Evolutionary conservation across 306 rosid species (phyloP), one percentile per base, ranked within the genome.

Genomic region (Acacia confusa): DNA sequence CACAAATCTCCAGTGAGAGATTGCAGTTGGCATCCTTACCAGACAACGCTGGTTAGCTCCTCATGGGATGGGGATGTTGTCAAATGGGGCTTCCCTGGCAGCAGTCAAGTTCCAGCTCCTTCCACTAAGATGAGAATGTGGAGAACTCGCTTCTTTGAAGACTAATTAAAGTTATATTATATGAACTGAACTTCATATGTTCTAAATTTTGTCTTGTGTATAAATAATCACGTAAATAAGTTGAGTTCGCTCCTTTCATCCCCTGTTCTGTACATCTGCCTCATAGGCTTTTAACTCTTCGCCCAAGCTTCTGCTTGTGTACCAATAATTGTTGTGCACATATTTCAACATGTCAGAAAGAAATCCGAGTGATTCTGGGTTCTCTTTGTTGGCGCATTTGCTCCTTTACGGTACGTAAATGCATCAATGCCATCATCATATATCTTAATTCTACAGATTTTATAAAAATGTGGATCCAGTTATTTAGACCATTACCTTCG

Each of bases 11-110:
- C 97, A 12, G 98, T 92, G 30, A 90, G 99, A 85, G 99, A 95
- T 70, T 95, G 99, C 84, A 92, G 97, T 78, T 95, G 99, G 99
- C 99, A 95, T 84, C 99, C 99, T 9, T 79, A 78, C 72, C 88
- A 89, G 71, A 90, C 92, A 2, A 90, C 80, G 90, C 94, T 93
- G 14, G 92, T 92, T 58, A 95, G 99, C 87, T 92, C 99, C 50
- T 93, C 96, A 11, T 95, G 99, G 98, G 98, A 95, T 74, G 99
- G 99, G 30, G 96, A 87, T 63, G 72, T 95, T 1, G 97, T 88
- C 74, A 95, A 86, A 89, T 95, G 98, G 97, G 95, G 92, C 30
- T 91, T 87, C 82, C 87, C 90, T 0, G 92, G 92, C 8, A 86
- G 81, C 16, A 86, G 86, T 15, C 91, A 87, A 66, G 68, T 82